Evolutionary conservation across 2,329 filamentous ascomycete species (phyloP).

Genomic region (Chaetomium sp.): DNA sequence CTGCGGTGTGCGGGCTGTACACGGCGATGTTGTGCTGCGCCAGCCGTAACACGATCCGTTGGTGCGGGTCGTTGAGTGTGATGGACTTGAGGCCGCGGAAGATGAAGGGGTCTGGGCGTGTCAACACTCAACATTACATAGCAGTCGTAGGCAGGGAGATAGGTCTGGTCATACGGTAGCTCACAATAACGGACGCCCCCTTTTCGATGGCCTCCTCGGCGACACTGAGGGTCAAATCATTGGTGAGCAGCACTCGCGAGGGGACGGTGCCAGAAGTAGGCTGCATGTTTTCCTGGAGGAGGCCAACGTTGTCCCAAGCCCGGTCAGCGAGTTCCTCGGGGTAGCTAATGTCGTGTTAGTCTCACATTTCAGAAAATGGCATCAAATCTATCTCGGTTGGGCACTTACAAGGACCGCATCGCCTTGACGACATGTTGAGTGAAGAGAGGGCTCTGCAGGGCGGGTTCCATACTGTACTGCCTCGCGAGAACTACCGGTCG

Average conservation of each 20-base stretch:
- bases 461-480: slow-evolving; percentile 30
- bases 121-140: neutral
- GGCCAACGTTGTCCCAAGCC: slow-evolving; percentile 95
- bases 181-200: slow-evolving; percentile 76
- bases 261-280: slow-evolving; percentile 26
- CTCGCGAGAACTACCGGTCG: neutral
- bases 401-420: slow-evolving; percentile 75
- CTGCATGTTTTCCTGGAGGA: slow-evolving; percentile 59
- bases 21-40: slow-evolving; percentile 88
- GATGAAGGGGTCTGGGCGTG: slow-evolving; percentile 80
- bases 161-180: slow-evolving; percentile 69
- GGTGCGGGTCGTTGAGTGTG: slow-evolving; percentile 81
- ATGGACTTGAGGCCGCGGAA: slow-evolving; percentile 90
- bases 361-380: neutral
- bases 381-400: neutral
- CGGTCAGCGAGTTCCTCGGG: slow-evolving; percentile 86
- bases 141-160: neutral
- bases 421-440: slow-evolving; percentile 69
- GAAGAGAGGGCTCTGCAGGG: slow-evolving; percentile 42
- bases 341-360: slow-evolving; percentile 59
- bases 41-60: slow-evolving; percentile 78
- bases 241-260: slow-evolving; percentile 62
- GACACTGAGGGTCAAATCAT: slow-evolving; percentile 87
- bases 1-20: slow-evolving; percentile 88
- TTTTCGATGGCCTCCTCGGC: slow-evolving; percentile 84